Evolutionary conservation across 768 basidiomycete species (phyloP).

Genomic region (Rhodotorula babjevae): DNA sequence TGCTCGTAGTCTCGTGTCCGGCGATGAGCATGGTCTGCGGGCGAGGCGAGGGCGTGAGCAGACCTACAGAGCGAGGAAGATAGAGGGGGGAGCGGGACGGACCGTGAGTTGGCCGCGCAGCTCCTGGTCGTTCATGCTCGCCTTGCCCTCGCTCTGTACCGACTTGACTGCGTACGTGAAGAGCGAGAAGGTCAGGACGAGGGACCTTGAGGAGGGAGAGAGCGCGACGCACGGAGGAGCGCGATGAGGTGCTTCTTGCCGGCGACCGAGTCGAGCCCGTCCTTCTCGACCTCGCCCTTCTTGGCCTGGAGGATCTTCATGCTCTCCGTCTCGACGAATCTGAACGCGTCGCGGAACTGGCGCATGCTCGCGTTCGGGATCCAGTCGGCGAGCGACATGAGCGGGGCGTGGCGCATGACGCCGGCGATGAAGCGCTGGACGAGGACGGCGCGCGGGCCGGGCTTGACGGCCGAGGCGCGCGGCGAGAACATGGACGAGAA

Average conservation of each 20-base stretch:
- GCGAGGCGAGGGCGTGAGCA: too few relatives aligned
- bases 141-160: conserved; percentile 2
- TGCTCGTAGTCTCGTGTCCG: conserved; percentile 20
- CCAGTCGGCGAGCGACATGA: neutral
- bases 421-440: neutral
- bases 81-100: neutral
- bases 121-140: conserved; percentile 15
- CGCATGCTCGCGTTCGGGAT: conserved; percentile 7
- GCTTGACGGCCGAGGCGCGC: neutral
- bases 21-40: conserved; percentile 12
- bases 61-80: too few relatives aligned
- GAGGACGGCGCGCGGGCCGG: neutral
- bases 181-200: neutral
- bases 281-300: conserved; percentile 5
- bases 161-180: neutral
- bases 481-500: neutral
- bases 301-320: conserved; percentile 18
- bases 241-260: conserved; percentile 12
- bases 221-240: neutral
- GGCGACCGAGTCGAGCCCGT: neutral
- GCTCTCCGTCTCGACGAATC: conserved; percentile 25
- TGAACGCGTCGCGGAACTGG: neutral
- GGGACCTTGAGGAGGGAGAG: neutral
- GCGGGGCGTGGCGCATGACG: too few relatives aligned
- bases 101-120: conserved; percentile 24